Evolutionary conservation across 1,284 basidiomycete genomes (phyloP).

Genomic region (Trichosporon coremiiforme): DNA sequence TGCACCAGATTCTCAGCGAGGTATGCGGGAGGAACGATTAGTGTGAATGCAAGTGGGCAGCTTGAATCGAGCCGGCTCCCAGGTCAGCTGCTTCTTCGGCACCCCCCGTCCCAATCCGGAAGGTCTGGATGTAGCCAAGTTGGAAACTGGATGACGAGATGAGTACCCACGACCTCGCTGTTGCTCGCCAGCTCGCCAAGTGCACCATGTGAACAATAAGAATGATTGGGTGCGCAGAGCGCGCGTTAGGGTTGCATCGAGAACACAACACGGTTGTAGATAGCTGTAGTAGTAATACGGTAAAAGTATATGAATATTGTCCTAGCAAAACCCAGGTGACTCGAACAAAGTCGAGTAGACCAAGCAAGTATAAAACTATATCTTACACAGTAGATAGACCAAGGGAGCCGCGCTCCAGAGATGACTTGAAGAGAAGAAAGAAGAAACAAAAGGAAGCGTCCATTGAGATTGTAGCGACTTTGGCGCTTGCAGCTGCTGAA

Average conservation of each 20-base stretch:
- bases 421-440: constrained; percentile 7
- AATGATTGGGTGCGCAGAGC: not conserved
- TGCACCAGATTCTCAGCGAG: not conserved
- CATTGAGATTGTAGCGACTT: constrained; percentile 2
- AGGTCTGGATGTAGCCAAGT: not conserved
- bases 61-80: not conserved
- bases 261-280: constrained; percentile 15
- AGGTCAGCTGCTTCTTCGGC: constrained; percentile 1
- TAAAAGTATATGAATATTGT: constrained; percentile 18
- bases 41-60: constrained; percentile 9
- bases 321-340: constrained; percentile 17
- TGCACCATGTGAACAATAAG: no score
- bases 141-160: not conserved
- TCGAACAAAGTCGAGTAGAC: constrained; percentile 16
- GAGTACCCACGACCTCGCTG: not conserved
- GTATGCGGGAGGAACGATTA: not conserved
- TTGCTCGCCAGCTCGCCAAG: no score
- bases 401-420: constrained; percentile 12
- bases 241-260: not conserved
- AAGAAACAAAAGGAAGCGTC: constrained; percentile 4
- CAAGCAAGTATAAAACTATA: constrained; percentile 16
- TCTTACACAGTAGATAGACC: constrained; percentile 16
- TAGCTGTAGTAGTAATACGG: constrained; percentile 12
- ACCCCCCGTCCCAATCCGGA: constrained; percentile 2
- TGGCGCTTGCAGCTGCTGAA: not conserved